Percentiles rank a stretch among this genome's conserved stretches.
Evolutionary conservation across 177 flowering plant genomes (phyloP).

Genomic region (Vitis hybrid): DNA sequence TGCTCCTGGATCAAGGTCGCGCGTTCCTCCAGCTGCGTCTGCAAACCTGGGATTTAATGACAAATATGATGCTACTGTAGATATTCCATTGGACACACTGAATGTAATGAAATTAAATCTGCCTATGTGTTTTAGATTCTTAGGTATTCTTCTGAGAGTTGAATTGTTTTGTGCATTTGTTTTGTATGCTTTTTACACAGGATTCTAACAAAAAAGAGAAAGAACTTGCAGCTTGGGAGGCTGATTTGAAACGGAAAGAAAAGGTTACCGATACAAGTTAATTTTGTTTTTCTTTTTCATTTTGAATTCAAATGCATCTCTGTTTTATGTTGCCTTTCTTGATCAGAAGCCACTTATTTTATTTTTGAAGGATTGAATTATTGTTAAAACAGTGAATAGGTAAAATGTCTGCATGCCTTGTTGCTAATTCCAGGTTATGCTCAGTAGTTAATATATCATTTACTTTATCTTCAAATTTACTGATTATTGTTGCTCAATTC

Average conservation of each 20-base stretch:
- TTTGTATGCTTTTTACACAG: slow-evolving; percentile 24
- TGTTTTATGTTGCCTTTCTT: neutral
- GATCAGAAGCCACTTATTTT: neutral
- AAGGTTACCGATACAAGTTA: slow-evolving; percentile 37
- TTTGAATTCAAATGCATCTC: neutral
- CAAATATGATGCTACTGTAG: slow-evolving; percentile 76
- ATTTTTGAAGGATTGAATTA: neutral
- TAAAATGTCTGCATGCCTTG: too few relatives aligned
- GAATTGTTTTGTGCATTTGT: neutral
- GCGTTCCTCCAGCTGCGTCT: slow-evolving; percentile 50
- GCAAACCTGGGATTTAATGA: slow-evolving; percentile 56
- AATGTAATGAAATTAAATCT: slow-evolving; percentile 37
- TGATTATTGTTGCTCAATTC: slow-evolving; percentile 4
- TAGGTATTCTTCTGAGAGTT: neutral
- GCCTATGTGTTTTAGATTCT: neutral
- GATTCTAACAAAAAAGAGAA: slow-evolving; percentile 58
- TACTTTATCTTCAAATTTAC: neutral
- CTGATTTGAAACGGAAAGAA: slow-evolving; percentile 75
- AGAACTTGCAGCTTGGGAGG: slow-evolving; percentile 84
- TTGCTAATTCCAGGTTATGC: too few relatives aligned
- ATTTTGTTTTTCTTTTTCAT: neutral
- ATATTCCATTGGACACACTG: slow-evolving; percentile 73
- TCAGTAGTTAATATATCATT: neutral
- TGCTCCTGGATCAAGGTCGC: slow-evolving; percentile 53
- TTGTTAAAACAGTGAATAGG: too few relatives aligned